Evolutionary conservation across 257 asterid genomes (phyloP).

Genomic region (Buddleja alternifolia): DNA sequence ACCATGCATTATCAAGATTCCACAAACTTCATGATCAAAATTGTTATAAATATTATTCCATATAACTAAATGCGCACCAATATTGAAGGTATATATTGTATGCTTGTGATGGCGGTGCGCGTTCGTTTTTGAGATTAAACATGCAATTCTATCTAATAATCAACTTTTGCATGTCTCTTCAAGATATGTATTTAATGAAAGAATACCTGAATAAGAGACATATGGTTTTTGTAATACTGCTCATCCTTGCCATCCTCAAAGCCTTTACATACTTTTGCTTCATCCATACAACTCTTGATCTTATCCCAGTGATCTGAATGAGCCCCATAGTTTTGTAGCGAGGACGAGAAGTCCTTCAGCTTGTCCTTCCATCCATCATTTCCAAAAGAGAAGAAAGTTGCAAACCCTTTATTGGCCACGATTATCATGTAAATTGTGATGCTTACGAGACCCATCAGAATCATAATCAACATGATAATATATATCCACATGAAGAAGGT

Average conservation of each 20-base stretch:
- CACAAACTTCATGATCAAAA: too few species aligned
- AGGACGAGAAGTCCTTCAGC: slow-evolving; percentile 49
- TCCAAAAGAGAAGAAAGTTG: slow-evolving; percentile 18
- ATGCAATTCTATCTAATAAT: too few species aligned
- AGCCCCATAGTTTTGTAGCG: slow-evolving; percentile 55
- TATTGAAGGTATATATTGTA: too few species aligned
- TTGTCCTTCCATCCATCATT: slow-evolving; percentile 28
- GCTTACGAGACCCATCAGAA: slow-evolving; percentile 38
- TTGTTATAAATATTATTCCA: too few species aligned
- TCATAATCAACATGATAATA: slow-evolving; percentile 31
- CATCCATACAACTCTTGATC: slow-evolving; percentile 57
- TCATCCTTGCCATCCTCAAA: slow-evolving; percentile 22
- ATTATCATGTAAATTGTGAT: slow-evolving; percentile 49
- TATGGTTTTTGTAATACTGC: slow-evolving; percentile 19
- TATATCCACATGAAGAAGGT: slow-evolving; percentile 49
- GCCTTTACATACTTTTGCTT: slow-evolving; percentile 33
- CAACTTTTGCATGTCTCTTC: too few species aligned
- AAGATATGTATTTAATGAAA: too few species aligned
- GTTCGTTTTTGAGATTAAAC: too few species aligned
- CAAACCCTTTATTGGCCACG: slow-evolving; percentile 45
- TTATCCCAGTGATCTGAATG: slow-evolving; percentile 51
- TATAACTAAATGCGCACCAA: too few species aligned
- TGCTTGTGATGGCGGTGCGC: too few species aligned
- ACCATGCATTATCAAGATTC: too few species aligned
- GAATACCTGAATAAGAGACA: slow-evolving; percentile 47